Percentiles rank a stretch among this genome's conserved stretches.
These are phyloP conservation scores for Hirsutella rhossiliensis DNA, from an alignment of 2,329 filamentous ascomycete genomes.

Conservation along the genomic window DNA sequence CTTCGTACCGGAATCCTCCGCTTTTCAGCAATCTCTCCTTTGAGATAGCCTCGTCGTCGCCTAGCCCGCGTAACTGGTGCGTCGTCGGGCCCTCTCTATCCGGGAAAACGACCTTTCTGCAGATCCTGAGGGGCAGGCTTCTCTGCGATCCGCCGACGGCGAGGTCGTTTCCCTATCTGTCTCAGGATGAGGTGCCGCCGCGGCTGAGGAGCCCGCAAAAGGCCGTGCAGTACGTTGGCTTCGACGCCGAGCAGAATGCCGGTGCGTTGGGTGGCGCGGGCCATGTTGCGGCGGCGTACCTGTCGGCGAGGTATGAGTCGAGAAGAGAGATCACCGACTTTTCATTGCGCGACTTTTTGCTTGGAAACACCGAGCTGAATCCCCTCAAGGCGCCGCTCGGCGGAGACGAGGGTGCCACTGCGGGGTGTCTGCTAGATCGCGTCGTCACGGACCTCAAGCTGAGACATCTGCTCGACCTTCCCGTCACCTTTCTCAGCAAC, in stretches of 20 bases:
- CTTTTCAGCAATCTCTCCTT: conserved; percentile 65
- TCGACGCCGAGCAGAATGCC: conserved; percentile 58
- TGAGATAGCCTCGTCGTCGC: conserved; percentile 46
- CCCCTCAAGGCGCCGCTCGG: conserved; percentile 34
- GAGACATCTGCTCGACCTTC: conserved; percentile 58
- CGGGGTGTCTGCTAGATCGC: conserved; percentile 39
- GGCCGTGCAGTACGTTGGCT: conserved; percentile 84
- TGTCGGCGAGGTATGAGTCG: conserved; percentile 86
- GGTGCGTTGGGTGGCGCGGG: conserved; percentile 34
- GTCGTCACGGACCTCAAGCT: conserved; percentile 63
- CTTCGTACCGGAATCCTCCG: conserved; percentile 48
- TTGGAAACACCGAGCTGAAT: conserved; percentile 75
- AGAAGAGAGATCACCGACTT: conserved; percentile 79
- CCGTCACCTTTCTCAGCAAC: conserved; percentile 84
- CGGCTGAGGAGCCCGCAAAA: conserved; percentile 45
- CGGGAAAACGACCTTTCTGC: conserved; percentile 72
- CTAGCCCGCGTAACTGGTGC: conserved; percentile 58
- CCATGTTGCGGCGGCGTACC: conserved; percentile 61
- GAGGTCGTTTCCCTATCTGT: conserved; percentile 68
- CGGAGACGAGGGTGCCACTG: conserved; percentile 33
- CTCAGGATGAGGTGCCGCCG: conserved; percentile 44
- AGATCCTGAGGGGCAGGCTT: conserved; percentile 64
- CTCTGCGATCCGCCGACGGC: conserved; percentile 65
- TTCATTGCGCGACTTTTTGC: conserved; percentile 67
- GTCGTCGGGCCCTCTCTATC: conserved; percentile 69